Conservation (phyloP, 805 yeast species). For the Teunomyces aglyptinius region DNA sequence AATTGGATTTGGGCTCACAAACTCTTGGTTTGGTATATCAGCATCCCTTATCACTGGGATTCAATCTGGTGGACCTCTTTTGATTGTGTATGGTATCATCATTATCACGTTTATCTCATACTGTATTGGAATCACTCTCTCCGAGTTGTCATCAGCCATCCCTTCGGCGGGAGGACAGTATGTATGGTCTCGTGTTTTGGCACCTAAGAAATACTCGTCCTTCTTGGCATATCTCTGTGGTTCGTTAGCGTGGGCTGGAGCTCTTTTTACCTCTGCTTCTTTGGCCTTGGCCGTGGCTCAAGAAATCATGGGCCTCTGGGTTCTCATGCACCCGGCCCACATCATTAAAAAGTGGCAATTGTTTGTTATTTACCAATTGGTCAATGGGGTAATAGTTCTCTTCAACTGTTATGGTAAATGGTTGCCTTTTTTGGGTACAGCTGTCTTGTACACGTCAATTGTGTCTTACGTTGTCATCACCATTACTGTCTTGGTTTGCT, state of each 20-base stretch:
- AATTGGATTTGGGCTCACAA: constrained; percentile 42
- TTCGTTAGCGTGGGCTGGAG: constrained; percentile 42
- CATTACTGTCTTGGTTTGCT: constrained; percentile 38
- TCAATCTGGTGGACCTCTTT: constrained; percentile 41
- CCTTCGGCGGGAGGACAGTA: constrained; percentile 46
- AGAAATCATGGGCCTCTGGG: constrained; percentile 37
- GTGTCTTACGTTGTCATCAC: constrained; percentile 34
- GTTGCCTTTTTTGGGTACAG: constrained; percentile 34
- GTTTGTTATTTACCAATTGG: constrained; percentile 35
- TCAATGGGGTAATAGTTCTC: constrained; percentile 29
- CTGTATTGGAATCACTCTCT: constrained; percentile 37
- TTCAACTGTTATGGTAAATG: constrained; percentile 38
- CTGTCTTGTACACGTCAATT: constrained; percentile 34
- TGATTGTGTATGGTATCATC: constrained; percentile 41
- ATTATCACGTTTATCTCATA: constrained; percentile 36
- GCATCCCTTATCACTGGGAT: constrained; percentile 42
- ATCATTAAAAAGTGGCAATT: constrained; percentile 34
- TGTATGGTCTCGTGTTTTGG: constrained; percentile 40
- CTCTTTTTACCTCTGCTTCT: constrained; percentile 40
- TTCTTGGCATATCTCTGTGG: constrained; percentile 42
- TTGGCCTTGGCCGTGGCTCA: constrained; percentile 36
- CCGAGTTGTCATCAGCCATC: constrained; percentile 39
- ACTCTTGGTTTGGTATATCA: constrained; percentile 44
- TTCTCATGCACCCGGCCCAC: constrained; percentile 34
- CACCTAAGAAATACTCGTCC: constrained; percentile 36